A percentile compares a stretch with the other conserved stretches of the same genome.
Conservation (phyloP, 257 asterid species). For the Nyctanthes arbortristis region DNA sequence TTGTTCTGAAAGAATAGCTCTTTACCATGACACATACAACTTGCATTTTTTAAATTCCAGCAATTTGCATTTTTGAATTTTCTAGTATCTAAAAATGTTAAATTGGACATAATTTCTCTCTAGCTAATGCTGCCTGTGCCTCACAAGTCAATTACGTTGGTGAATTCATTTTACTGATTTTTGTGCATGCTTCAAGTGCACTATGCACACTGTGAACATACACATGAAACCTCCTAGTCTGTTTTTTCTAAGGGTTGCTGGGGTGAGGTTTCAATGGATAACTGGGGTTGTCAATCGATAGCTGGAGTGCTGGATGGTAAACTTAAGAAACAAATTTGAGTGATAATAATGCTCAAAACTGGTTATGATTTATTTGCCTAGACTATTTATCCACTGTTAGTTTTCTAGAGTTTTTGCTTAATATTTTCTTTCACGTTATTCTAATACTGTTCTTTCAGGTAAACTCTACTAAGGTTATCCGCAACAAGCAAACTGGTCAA, state of each 20-base stretch:
- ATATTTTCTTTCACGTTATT: not conserved
- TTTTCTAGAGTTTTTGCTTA: not conserved
- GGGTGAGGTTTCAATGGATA: too few relatives aligned
- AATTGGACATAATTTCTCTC: not conserved
- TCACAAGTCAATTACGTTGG: not conserved
- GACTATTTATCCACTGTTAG: not conserved
- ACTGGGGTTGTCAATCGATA: not conserved
- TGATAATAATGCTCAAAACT: not conserved
- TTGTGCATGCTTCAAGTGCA: not conserved
- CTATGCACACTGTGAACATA: not conserved
- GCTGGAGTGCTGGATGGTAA: not conserved
- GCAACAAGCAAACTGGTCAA: slow-evolving; percentile 73
- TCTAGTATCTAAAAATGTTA: not conserved
- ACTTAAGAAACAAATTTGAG: not conserved
- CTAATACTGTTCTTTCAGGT: slow-evolving; percentile 45
- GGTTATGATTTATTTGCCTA: not conserved
- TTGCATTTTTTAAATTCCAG: not conserved
- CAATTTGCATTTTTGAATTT: not conserved
- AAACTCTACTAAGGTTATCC: slow-evolving; percentile 70
- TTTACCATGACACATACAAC: too few relatives aligned
- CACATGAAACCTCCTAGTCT: not conserved
- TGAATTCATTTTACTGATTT: not conserved
- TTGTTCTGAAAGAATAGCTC: not conserved
- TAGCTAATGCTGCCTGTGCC: not conserved
- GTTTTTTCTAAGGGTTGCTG: too few relatives aligned